These are phyloP conservation scores for Claviceps citrina DNA, from an alignment of 2,329 filamentous ascomycete species.

Conservation along the genomic window DNA sequence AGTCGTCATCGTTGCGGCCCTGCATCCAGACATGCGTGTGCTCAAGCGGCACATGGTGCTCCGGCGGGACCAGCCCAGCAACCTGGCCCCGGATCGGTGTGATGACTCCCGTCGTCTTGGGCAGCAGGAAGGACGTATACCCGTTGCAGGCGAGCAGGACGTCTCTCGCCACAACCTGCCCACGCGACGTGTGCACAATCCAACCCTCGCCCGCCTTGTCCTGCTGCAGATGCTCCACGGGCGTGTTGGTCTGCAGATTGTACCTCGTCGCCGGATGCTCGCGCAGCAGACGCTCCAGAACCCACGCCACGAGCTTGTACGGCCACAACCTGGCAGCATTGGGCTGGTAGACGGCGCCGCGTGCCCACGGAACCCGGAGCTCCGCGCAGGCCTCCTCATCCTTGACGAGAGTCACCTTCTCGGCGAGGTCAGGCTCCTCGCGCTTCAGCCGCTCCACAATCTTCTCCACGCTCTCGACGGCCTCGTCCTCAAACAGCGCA, in stretches of 20 bases:
- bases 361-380: conserved; percentile 39
- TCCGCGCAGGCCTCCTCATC: conserved; percentile 26
- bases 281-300: conserved; percentile 44
- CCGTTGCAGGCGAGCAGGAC: conserved; percentile 72
- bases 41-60: conserved; percentile 23
- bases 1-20: conserved; percentile 43
- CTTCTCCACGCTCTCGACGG: conserved; percentile 35
- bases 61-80: conserved; percentile 46
- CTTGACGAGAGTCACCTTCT: conserved; percentile 27
- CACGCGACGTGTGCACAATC: conserved; percentile 52
- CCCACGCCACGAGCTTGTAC: conserved; percentile 65
- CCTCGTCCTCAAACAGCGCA: conserved; percentile 39
- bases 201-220: conserved; percentile 25
- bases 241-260: conserved; percentile 62
- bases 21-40: conserved; percentile 50
- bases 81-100: conserved; percentile 66
- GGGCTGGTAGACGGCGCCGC: conserved; percentile 48
- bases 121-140: conserved; percentile 65
- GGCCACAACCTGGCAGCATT: conserved; percentile 62
- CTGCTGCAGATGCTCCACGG: conserved; percentile 36
- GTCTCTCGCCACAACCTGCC: conserved; percentile 43
- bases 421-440: conserved; percentile 40
- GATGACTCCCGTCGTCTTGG: conserved; percentile 52
- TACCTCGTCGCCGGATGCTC: conserved; percentile 29
- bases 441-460: conserved; percentile 35